phyloP scores from a whole-genome alignment of 805 yeast genomes.

The Danielozyma ontarioensis region DNA sequence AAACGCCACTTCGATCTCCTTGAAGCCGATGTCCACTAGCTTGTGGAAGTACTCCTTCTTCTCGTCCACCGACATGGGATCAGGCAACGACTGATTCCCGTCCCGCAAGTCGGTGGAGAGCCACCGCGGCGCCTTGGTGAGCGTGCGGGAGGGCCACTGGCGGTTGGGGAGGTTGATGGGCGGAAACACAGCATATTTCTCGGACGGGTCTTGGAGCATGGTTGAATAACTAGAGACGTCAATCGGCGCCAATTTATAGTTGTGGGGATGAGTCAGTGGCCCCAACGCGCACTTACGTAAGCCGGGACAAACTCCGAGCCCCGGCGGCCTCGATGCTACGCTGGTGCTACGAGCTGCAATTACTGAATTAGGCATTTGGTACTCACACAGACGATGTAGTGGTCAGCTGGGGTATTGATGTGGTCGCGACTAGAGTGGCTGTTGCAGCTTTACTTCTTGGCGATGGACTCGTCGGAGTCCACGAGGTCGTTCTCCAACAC shows the following conservation, averaged over 20 bases:
- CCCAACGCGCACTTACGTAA: background rate
- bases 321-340: background rate
- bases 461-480: background rate
- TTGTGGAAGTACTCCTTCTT: conserved; percentile 73
- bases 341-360: too few species aligned
- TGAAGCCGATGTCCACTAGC: conserved; percentile 67
- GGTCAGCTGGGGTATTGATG: too few species aligned
- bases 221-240: background rate
- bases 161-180: conserved; percentile 56
- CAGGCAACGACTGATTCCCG: conserved; percentile 78
- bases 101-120: conserved; percentile 75
- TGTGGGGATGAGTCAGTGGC: background rate
- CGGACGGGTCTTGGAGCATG: conserved; percentile 69
- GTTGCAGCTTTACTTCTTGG: too few species aligned
- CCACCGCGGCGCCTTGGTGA: conserved; percentile 76
- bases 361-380: too few species aligned
- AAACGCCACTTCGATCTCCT: conserved; percentile 76
- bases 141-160: conserved; percentile 65
- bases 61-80: conserved; percentile 73
- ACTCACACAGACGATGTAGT: too few species aligned
- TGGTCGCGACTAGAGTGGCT: too few species aligned
- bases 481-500: background rate
- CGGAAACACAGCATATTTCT: conserved; percentile 53
- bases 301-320: background rate
- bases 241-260: background rate